Conservation (phyloP, 1,284 basidiomycete genomes). For the Papiliotrema flavescens region DNA sequence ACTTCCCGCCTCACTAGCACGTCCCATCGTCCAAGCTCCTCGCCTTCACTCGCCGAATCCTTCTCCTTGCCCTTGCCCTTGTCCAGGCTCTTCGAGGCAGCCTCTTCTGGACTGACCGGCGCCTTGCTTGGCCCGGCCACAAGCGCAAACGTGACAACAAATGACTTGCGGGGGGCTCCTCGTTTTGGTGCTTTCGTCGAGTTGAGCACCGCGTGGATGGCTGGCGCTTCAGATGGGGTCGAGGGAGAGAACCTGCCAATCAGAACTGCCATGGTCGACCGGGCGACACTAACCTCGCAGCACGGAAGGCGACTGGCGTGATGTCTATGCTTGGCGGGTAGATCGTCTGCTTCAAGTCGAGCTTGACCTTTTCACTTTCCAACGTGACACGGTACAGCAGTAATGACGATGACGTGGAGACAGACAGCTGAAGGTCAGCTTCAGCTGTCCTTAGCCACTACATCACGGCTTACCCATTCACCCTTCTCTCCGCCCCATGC, state of each 20-base stretch:
- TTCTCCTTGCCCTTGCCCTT: slow-evolving; percentile 57
- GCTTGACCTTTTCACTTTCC: slow-evolving; percentile 15
- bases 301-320: slow-evolving; percentile 61
- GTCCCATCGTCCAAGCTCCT: slow-evolving; percentile 47
- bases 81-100: slow-evolving; percentile 7
- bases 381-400: slow-evolving; percentile 30
- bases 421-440: slow-evolving; percentile 22
- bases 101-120: slow-evolving; percentile 14
- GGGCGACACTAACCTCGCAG: slow-evolving; percentile 57
- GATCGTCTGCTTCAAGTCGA: slow-evolving; percentile 38
- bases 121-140: slow-evolving; percentile 25
- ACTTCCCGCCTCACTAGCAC: slow-evolving; percentile 51
- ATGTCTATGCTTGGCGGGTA: slow-evolving; percentile 38
- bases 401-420: slow-evolving; percentile 35
- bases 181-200: slow-evolving; percentile 47
- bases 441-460: not conserved
- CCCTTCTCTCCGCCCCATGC: slow-evolving; percentile 42
- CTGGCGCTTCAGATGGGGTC: slow-evolving; percentile 44
- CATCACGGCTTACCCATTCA: slow-evolving; percentile 27
- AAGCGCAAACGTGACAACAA: slow-evolving; percentile 34
- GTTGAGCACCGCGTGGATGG: slow-evolving; percentile 73
- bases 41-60: slow-evolving; percentile 20
- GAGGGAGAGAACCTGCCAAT: slow-evolving; percentile 59
- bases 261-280: not conserved
- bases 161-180: slow-evolving; percentile 38